Percentiles rank a stretch among this genome's conserved stretches.
These are phyloP conservation scores for Dissophora globulifera DNA, from an alignment of 192 early-diverging fungal species.

Conservation along the genomic window DNA sequence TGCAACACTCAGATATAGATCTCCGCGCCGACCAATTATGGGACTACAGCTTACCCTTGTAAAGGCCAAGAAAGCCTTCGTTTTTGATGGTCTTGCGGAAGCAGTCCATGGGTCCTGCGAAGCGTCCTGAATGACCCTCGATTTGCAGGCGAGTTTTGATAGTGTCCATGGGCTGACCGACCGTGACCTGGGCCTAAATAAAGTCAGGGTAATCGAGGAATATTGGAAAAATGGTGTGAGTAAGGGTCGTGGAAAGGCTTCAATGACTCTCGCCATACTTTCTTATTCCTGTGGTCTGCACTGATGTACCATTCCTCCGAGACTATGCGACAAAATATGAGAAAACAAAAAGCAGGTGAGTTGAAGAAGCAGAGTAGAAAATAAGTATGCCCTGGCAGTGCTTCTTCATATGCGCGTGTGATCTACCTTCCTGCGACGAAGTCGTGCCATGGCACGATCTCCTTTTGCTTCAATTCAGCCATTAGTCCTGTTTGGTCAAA, in stretches of 20 bases:
- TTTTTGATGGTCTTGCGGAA: slow-evolving; percentile 81
- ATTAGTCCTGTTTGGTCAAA: background rate
- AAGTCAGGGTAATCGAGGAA: background rate
- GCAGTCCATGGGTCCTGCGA: slow-evolving; percentile 85
- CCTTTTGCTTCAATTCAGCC: slow-evolving; percentile 35
- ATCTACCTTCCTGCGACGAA: slow-evolving; percentile 56
- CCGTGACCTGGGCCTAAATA: slow-evolving; percentile 56
- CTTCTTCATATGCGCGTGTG: no score
- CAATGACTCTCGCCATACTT: no score
- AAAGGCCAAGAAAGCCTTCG: slow-evolving; percentile 81
- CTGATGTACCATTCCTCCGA: slow-evolving; percentile 43
- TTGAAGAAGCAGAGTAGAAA: background rate
- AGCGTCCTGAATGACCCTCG: slow-evolving; percentile 62
- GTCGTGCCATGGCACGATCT: slow-evolving; percentile 50
- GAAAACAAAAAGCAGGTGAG: slow-evolving; percentile 2
- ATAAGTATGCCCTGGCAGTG: background rate
- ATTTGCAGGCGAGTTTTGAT: slow-evolving; percentile 86
- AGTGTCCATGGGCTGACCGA: slow-evolving; percentile 89
- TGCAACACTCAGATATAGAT: no score
- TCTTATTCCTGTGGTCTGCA: no score
- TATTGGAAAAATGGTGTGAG: background rate
- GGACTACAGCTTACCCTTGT: slow-evolving; percentile 67
- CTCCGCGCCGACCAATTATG: no score
- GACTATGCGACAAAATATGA: slow-evolving; percentile 6
- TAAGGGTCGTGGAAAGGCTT: no score